These are phyloP conservation scores for Blastocladiella emersonii DNA, from an alignment of 371 early-diverging fungal species.

Conservation along the genomic window DNA sequence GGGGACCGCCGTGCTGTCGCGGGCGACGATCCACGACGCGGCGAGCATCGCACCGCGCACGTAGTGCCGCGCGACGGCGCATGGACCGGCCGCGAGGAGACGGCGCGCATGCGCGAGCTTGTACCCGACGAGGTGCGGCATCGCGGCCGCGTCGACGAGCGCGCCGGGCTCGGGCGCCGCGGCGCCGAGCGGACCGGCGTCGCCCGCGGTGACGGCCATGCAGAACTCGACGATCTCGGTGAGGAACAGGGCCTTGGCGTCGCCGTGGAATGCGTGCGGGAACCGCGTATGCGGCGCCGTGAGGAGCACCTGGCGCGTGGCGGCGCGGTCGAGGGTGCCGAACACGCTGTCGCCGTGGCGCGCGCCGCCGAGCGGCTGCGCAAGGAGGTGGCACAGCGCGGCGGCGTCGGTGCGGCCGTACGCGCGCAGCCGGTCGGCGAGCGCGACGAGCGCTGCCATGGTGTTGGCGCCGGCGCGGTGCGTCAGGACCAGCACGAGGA, in stretches of 20 bases:
- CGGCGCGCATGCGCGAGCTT: not conserved
- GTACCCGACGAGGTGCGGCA: not conserved
- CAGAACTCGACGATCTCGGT: constrained; percentile 3
- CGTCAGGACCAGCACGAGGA: not conserved
- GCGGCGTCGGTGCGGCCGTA: not conserved
- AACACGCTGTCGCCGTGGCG: not conserved
- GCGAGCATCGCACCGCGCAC: not conserved
- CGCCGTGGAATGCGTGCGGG: not conserved
- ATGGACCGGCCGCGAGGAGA: not conserved
- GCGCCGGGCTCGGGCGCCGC: not conserved
- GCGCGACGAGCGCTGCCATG: not conserved
- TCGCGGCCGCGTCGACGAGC: not conserved
- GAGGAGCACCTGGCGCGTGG: not conserved
- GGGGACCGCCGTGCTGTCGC: not conserved
- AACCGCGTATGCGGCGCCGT: not conserved
- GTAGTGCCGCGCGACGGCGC: not conserved
- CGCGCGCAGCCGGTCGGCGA: not conserved
- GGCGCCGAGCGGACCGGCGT: not conserved
- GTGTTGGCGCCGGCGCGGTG: not conserved
- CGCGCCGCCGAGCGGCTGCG: too few species aligned
- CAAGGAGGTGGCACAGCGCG: not conserved
- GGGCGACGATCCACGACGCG: not conserved
- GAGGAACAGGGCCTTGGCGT: not conserved
- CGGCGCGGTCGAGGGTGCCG: not conserved
- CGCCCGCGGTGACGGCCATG: not conserved